A percentile compares a stretch with the other conserved stretches of the same genome.
These are phyloP conservation scores for Hermanozyma aechmeae DNA, from an alignment of 805 yeast species.

Conservation along the genomic window DNA sequence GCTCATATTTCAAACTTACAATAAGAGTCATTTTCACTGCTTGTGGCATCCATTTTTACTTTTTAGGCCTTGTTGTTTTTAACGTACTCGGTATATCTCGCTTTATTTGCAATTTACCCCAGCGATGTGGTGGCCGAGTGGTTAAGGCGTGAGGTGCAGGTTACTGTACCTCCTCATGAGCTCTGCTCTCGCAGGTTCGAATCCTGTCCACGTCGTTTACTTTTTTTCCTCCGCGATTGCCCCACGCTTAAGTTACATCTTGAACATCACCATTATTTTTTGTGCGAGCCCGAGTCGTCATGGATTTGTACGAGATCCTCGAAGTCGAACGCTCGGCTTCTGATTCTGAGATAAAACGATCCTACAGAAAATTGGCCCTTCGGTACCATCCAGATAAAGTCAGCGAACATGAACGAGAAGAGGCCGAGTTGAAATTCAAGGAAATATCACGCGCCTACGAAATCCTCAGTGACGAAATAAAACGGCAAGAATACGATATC, in stretches of 20 bases:
- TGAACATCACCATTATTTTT: too few species aligned
- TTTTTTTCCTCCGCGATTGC: too few species aligned
- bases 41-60: too few species aligned
- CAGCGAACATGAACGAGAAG: conserved; percentile 52
- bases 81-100: not conserved
- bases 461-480: conserved; percentile 60
- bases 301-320: conserved; percentile 50
- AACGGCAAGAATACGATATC: conserved; percentile 49
- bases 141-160: conserved; percentile 19
- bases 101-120: conserved; percentile 1
- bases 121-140: conserved; percentile 17
- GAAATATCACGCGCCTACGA: conserved; percentile 84
- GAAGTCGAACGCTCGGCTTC: conserved; percentile 64
- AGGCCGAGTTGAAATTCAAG: conserved; percentile 73
- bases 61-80: too few species aligned
- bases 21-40: too few species aligned
- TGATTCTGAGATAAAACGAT: conserved; percentile 65
- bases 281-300: too few species aligned
- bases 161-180: conserved; percentile 16
- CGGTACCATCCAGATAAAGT: conserved; percentile 87
- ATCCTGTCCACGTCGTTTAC: conserved; percentile 16
- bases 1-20: too few species aligned
- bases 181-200: conserved; percentile 18
- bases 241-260: too few species aligned
- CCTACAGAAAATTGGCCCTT: conserved; percentile 78